These are phyloP conservation scores for Populus hybrid DNA, from an alignment of 441 rosid species.

Conservation along the genomic window DNA sequence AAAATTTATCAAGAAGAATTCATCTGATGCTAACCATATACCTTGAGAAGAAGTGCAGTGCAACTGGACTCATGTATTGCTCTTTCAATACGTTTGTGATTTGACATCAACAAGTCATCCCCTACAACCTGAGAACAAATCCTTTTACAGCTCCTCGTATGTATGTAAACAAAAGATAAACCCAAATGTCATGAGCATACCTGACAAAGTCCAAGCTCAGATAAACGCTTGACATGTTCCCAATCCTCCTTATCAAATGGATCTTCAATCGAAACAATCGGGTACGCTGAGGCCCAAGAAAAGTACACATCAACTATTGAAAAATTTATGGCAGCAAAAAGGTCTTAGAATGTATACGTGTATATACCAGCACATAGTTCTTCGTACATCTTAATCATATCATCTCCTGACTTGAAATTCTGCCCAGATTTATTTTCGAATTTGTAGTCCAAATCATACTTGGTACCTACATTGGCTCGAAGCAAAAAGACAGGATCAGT, in stretches of 20 bases:
- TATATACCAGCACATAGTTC: conserved; percentile 74
- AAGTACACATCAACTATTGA: not conserved
- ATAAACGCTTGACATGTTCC: conserved; percentile 76
- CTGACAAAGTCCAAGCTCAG: conserved; percentile 92
- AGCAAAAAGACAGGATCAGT: not conserved
- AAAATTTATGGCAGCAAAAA: conserved; percentile 13
- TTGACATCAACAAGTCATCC: conserved; percentile 81
- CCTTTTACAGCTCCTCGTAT: conserved; percentile 8
- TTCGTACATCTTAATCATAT: conserved; percentile 89
- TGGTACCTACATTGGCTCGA: conserved; percentile 53
- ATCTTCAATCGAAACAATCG: conserved; percentile 88
- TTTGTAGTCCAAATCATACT: conserved; percentile 86
- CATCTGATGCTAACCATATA: conserved; percentile 24
- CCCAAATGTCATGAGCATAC: conserved; percentile 34
- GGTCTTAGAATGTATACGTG: conserved; percentile 10
- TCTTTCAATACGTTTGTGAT: conserved; percentile 76
- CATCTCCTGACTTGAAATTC: conserved; percentile 93
- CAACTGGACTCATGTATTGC: conserved; percentile 81
- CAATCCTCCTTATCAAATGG: conserved; percentile 99
- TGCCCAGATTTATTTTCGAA: conserved; percentile 69
- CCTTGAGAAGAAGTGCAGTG: conserved; percentile 95
- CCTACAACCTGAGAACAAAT: conserved; percentile 76
- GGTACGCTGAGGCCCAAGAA: conserved; percentile 52
- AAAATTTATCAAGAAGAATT: not conserved
- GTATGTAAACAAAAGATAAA: conserved; percentile 1